Evolutionary conservation across 495 filamentous ascomycete genomes (phyloP), one percentile per base, ranked within the genome.

Genomic region (Filosporella fistucella): DNA sequence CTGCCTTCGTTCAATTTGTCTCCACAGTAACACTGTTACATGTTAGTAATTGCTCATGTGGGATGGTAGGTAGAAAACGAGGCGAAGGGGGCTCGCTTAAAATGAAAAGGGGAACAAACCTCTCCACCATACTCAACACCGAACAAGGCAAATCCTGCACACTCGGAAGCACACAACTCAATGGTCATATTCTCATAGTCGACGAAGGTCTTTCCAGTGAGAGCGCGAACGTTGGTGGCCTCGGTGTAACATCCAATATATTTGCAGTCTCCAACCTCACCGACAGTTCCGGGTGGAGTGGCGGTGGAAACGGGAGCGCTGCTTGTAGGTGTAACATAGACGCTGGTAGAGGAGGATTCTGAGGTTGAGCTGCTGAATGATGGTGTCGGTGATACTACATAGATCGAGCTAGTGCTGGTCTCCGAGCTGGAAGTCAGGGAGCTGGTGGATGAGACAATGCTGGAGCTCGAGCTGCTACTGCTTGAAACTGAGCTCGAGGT

Each of bases 211-310:
- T 41, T 40, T 29, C 37, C 51, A 23, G 24, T 33, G 3, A 67
- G 42, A 2, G 60, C 54, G 13, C 64, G 60, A 13, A 25, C 45
- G 11, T 32, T 20, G 24, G 54, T 54, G 23, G 51, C 65, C 44
- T 77, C 74, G 35, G 69, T 73, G 51, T 63, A 67, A 57, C 72
- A 77, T 49, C 61, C 59, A 24, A 66, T 58, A 20, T 70, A 63
- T 7, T 43, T 54, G 42, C 74, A 78, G 9, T 60, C 63, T 4
- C 67, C 69, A 12, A 76, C 55, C 37, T 41, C 8, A 10, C 23
- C 25, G 26, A 44, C 8, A 43, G 55, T 42, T 30, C 37, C 26
- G 24, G 34, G 50, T 12, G 42, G 24, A 3, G 54, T 7, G 33
- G 33, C 5, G 5, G 7, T 6, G 33, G 18, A 7, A 36, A 7